Conservation (phyloP, 176 grass and related monocot genomes). For the Metroxylon sagu region DNA sequence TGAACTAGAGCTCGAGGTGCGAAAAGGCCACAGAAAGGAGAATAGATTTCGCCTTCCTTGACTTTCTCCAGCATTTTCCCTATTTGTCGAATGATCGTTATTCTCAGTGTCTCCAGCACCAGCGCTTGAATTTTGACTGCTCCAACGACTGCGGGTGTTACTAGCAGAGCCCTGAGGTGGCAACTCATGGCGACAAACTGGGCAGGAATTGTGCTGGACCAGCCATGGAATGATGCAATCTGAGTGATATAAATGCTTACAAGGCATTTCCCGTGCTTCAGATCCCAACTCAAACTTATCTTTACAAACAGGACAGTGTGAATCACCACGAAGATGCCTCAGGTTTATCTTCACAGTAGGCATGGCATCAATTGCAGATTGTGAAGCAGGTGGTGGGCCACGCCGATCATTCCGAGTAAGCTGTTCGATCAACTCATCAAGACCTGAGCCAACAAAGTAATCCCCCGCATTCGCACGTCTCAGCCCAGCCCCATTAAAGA, state of each 20-base stretch:
- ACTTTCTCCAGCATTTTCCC: conserved; percentile 5
- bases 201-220: conserved; percentile 25
- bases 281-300: conserved; percentile 20
- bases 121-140: conserved; percentile 5
- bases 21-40: conserved; percentile 13
- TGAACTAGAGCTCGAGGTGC: neutral
- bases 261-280: conserved; percentile 28
- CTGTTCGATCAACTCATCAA: conserved; percentile 10
- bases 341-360: conserved; percentile 23
- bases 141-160: neutral
- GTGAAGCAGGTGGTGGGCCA: conserved; percentile 25
- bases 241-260: conserved; percentile 26
- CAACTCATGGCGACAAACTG: conserved; percentile 21
- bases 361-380: conserved; percentile 20
- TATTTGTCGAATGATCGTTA: neutral
- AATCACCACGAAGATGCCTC: conserved; percentile 27
- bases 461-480: conserved; percentile 1
- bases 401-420: conserved; percentile 1
- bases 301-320: conserved; percentile 27
- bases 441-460: conserved; percentile 9
- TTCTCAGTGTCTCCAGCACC: neutral
- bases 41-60: conserved; percentile 16
- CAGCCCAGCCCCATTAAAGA: conserved; percentile 8
- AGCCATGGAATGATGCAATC: conserved; percentile 27
- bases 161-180: conserved; percentile 3